Conservation (phyloP, 2,329 filamentous ascomycete species). For the Balansia obtecta region DNA sequence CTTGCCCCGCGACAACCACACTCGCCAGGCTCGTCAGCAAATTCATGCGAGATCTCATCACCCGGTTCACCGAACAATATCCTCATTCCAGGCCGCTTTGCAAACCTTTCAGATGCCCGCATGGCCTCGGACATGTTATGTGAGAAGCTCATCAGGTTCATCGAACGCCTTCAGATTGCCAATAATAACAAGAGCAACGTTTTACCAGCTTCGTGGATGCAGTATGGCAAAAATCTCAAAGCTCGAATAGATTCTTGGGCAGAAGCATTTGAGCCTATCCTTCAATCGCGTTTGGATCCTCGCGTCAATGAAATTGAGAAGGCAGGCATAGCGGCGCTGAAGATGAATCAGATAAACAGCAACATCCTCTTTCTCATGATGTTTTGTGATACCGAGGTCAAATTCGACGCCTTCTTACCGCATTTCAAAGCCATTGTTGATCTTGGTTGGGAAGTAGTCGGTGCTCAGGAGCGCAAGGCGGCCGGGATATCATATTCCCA, state of each 20-base stretch:
- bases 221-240: constrained; percentile 35
- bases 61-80: constrained; percentile 10
- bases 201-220: constrained; percentile 34
- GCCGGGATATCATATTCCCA: constrained; percentile 33
- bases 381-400: constrained; percentile 44
- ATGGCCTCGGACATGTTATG: constrained; percentile 42
- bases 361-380: constrained; percentile 46
- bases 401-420: constrained; percentile 41
- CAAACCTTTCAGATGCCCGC: constrained; percentile 40
- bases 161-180: constrained; percentile 37
- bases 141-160: constrained; percentile 45
- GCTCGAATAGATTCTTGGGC: constrained; percentile 42
- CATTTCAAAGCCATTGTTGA: constrained; percentile 44
- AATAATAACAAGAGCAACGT: constrained; percentile 40
- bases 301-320: constrained; percentile 42
- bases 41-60: constrained; percentile 5
- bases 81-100: constrained; percentile 25
- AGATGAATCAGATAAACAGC: constrained; percentile 49
- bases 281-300: constrained; percentile 34
- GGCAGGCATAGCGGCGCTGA: constrained; percentile 46
- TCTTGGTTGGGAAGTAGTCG: constrained; percentile 45
- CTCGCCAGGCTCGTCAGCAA: constrained; percentile 24
- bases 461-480: constrained; percentile 42
- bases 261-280: constrained; percentile 41
- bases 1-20: constrained; percentile 22